Evolutionary conservation across 164 flowering plant genomes (phyloP).

Genomic region (Magnolia officinalis): DNA sequence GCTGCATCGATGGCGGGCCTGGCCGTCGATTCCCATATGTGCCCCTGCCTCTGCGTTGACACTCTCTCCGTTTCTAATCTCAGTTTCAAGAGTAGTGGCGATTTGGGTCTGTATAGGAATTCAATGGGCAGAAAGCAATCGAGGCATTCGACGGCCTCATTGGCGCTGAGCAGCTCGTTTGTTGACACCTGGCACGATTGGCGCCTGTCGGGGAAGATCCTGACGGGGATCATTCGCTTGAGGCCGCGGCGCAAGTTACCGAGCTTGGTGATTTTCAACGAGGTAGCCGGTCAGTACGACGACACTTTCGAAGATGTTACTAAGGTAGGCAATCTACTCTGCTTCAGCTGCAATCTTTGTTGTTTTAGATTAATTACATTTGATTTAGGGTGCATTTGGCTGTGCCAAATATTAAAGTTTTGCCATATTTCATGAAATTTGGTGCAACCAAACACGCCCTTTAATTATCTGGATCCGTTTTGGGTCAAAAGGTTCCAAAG

Average conservation of each 20-base stretch:
- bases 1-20: conserved; percentile 62
- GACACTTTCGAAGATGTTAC: conserved; percentile 86
- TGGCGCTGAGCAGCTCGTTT: conserved; percentile 64
- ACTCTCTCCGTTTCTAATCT: conserved; percentile 33
- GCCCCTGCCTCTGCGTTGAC: conserved; percentile 66
- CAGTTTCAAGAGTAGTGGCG: conserved; percentile 35
- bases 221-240: conserved; percentile 1
- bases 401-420: no score
- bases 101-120: conserved; percentile 27
- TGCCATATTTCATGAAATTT: no score
- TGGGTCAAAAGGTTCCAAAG: no score
- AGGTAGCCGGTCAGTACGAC: conserved; percentile 87
- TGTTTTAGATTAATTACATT: neutral
- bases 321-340: conserved; percentile 34
- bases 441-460: no score
- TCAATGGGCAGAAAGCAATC: conserved; percentile 27
- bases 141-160: conserved; percentile 2
- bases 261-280: conserved; percentile 44
- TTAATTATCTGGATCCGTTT: no score
- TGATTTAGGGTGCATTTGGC: neutral
- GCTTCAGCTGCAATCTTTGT: neutral
- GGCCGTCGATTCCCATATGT: conserved; percentile 44
- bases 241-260: conserved; percentile 29
- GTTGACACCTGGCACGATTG: conserved; percentile 41
- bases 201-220: conserved; percentile 36